These are phyloP conservation scores for Backusella psychrophila DNA, from an alignment of 192 early-diverging fungal species.

Conservation along the genomic window DNA sequence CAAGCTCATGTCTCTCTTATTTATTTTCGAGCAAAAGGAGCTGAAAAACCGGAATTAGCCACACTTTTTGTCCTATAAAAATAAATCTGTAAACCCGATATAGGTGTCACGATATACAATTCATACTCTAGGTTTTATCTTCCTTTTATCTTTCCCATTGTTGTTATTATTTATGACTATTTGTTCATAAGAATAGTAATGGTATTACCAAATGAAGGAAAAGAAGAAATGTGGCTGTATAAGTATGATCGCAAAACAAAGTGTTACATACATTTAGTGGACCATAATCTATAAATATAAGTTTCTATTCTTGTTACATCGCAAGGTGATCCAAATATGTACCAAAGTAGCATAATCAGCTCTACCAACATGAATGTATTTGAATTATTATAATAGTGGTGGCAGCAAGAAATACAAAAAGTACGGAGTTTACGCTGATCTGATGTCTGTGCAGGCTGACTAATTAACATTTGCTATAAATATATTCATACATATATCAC, in stretches of 20 bases:
- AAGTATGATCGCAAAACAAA: background rate
- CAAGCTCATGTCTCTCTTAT: background rate
- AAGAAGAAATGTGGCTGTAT: background rate
- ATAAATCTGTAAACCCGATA: background rate
- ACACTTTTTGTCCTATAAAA: background rate
- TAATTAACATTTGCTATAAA: background rate
- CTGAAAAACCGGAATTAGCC: background rate
- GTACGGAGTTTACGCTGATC: background rate
- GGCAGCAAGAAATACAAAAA: background rate
- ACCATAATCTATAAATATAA: background rate
- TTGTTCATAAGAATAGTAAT: background rate
- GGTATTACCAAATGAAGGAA: background rate
- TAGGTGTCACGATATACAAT: background rate
- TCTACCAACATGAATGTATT: background rate
- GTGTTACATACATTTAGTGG: background rate
- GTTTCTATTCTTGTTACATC: background rate
- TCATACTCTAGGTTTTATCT: background rate
- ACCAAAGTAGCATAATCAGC: background rate
- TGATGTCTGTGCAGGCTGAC: background rate
- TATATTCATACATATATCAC: background rate
- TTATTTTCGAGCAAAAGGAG: background rate
- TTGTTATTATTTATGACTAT: background rate
- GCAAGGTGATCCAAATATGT: background rate
- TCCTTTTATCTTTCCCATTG: background rate
- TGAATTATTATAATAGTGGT: background rate